Conservation (phyloP, 495 filamentous ascomycete genomes). For the Aspergillus cavernicola region DNA sequence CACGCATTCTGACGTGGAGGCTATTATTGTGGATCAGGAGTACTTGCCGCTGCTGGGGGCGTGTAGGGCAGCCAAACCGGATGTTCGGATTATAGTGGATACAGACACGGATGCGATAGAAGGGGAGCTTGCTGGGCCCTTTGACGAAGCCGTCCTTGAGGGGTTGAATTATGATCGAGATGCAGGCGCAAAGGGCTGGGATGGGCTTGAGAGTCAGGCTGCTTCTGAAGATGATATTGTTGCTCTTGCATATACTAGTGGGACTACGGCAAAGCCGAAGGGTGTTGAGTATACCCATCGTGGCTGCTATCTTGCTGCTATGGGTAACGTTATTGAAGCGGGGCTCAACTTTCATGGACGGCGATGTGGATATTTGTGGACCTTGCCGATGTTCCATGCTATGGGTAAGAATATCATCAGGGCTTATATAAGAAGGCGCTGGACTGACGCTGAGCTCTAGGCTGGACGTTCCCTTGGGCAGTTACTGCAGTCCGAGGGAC, state of each 20-base stretch:
- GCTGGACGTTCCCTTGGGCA: conserved; percentile 84
- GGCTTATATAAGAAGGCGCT: not conserved
- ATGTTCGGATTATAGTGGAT: conserved; percentile 71
- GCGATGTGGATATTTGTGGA: conserved; percentile 84
- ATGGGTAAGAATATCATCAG: conserved; percentile 55
- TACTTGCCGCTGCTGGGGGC: conserved; percentile 63
- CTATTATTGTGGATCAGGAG: conserved; percentile 85
- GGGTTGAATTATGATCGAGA: conserved; percentile 66
- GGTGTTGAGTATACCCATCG: conserved; percentile 92
- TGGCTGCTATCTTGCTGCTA: conserved; percentile 75
- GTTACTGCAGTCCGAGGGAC: conserved; percentile 89
- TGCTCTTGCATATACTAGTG: conserved; percentile 87
- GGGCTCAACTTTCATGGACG: conserved; percentile 68
- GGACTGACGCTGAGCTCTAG: conserved; percentile 19
- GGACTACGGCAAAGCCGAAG: conserved; percentile 89
- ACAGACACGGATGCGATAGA: conserved; percentile 77
- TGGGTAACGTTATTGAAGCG: conserved; percentile 86
- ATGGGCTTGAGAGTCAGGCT: conserved; percentile 62
- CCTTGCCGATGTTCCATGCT: conserved; percentile 94
- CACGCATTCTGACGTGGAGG: conserved; percentile 75
- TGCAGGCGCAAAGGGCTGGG: conserved; percentile 68
- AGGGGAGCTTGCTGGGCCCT: conserved; percentile 71
- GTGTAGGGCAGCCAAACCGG: conserved; percentile 56
- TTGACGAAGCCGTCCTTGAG: conserved; percentile 79
- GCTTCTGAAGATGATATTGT: conserved; percentile 74